phyloP scores from a whole-genome alignment of 2,329 filamentous ascomycete species.

The Arthrobotrys entomopaga region DNA sequence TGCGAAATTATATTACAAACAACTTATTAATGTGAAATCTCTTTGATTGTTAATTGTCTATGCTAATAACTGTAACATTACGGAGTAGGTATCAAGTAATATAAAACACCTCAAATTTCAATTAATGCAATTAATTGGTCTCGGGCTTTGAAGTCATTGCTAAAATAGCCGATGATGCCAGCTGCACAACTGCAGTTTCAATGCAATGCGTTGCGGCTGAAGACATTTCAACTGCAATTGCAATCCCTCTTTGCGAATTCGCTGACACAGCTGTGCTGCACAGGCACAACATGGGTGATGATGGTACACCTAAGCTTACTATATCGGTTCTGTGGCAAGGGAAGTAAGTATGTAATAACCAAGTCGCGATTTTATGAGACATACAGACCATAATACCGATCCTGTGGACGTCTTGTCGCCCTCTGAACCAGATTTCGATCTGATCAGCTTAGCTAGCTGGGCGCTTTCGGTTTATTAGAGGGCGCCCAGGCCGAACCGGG shows the following conservation, averaged over 20 bases:
- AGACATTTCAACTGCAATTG: conserved; percentile 5
- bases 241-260: too few species aligned
- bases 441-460: conserved; percentile 14
- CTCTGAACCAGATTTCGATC: conserved; percentile 14
- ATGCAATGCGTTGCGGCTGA: conserved; percentile 51
- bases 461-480: conserved; percentile 16
- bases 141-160: too few species aligned
- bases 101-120: too few species aligned
- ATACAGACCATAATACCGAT: conserved; percentile 36
- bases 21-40: too few species aligned
- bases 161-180: not conserved
- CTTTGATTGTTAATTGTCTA: too few species aligned
- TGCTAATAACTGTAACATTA: too few species aligned
- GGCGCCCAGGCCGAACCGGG: not conserved
- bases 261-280: too few species aligned
- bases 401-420: not conserved
- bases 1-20: conserved; percentile 1
- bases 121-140: too few species aligned
- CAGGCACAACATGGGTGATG: conserved; percentile 11
- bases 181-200: not conserved
- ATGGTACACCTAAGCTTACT: conserved; percentile 38
- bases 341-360: too few species aligned
- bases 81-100: too few species aligned
- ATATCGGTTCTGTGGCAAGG: too few species aligned
- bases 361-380: conserved; percentile 52